Evolutionary conservation across 345 rosid genomes (phyloP), one percentile per base, ranked within the genome.

Genomic region (Linum trigynum): DNA sequence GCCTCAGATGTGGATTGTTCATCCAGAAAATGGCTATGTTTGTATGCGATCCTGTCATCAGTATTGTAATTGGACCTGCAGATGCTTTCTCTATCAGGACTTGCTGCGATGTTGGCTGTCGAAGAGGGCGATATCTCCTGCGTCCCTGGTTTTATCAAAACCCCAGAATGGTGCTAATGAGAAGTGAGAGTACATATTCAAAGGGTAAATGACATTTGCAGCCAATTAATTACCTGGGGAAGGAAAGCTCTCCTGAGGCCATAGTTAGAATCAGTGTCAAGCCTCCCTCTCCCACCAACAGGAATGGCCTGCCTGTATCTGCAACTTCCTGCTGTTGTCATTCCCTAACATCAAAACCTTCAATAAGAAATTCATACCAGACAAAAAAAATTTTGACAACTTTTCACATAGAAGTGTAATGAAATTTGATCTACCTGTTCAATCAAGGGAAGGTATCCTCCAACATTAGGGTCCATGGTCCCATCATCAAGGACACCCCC

Each of bases 291-390:
- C 17, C 17, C 35, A 1, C 77, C 71, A 8, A 51, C 40, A 4
- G 74, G 74, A 61, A 74, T 69, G 12, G 74, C 70, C 62, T 74
- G 74, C 48, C 77, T 69, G 37, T 74, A 74, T 62, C 77, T 65
- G 58, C 77, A 74, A 35, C 45, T 59, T 41, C 74, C 77, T 16
- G 71, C 74, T 3, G 77, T 74, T 16, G 71, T 51, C 16, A 53
- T 56, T 15, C 74, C 77, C 77, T 74, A 61, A 9, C 17, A 60
- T 7, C 7, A 38, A 5, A 45, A 8, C 7, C 51, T 14, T 41
- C 64, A 32, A 15, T 37, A 11, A 23, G 6, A 9, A 65, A n/a
- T 65, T 23, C 53, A 23, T 23, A 23, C 0, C 32, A 23, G 32
- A 23, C 32, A 23, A 23, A 23, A 23, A 23, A 23, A 23, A 23